Evolutionary conservation across 2,329 filamentous ascomycete genomes (phyloP).

Genomic region (Pochonia chlamydosporia): DNA sequence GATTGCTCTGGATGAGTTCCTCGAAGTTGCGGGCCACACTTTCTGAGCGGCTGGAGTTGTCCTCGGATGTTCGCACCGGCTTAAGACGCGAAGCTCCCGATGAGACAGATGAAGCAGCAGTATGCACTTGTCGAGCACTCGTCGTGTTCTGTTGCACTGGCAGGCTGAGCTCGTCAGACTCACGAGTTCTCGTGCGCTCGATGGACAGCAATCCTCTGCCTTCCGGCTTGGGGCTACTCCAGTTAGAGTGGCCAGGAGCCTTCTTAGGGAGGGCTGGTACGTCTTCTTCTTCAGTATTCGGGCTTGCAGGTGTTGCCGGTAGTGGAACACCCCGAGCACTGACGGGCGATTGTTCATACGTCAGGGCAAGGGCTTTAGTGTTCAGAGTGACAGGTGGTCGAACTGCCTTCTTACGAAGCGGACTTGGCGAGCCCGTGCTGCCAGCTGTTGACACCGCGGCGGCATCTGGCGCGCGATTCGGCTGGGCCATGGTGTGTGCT

Average conservation of each 20-base stretch:
- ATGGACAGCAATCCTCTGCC: conserved; percentile 33
- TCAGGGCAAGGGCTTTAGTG: neutral
- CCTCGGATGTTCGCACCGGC: conserved; percentile 52
- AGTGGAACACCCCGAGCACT: neutral
- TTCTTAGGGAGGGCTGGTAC: conserved; percentile 27
- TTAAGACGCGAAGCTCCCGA: conserved; percentile 46
- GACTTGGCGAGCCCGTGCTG: neutral
- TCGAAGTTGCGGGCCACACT: conserved; percentile 67
- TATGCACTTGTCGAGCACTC: conserved; percentile 34
- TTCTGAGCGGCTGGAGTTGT: conserved; percentile 44
- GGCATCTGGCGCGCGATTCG: neutral
- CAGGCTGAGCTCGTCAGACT: conserved; percentile 27
- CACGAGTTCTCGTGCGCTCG: conserved; percentile 28
- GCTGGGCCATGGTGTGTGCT: neutral
- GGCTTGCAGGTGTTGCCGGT: conserved; percentile 13
- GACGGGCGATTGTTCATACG: neutral
- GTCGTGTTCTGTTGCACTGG: conserved; percentile 16
- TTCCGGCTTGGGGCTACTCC: conserved; percentile 20
- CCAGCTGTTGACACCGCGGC: neutral
- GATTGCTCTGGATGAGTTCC: conserved; percentile 72
- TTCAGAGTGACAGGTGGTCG: neutral
- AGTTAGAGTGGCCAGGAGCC: conserved; percentile 17
- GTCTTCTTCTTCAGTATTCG: conserved; percentile 24
- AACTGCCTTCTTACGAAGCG: neutral
- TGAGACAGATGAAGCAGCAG: conserved; percentile 46